Base-by-base conservation (phyloP, 1,284 basidiomycete species). In the Paramarasmius palmivorus region DNA sequence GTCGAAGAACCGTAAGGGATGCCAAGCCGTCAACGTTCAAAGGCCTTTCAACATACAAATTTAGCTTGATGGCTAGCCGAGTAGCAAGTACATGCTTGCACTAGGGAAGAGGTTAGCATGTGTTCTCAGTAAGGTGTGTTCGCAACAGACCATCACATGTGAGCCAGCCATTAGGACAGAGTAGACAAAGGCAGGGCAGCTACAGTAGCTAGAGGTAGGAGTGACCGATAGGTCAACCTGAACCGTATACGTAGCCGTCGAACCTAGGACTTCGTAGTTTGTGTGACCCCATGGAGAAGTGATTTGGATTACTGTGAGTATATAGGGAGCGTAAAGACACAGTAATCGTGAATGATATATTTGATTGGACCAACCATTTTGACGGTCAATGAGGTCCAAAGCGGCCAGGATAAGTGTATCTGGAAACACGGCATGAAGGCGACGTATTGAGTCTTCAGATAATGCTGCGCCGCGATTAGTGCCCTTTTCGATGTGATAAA, bases 81-180 rank as follows among this genome's bases (percentile, higher is more conserved):
- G 78, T 76, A 5, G 88, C 88, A n/a, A 91, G 73, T 1, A 89
- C 65, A 63, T 92, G 90, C 64, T 92, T 91, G 65, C 89, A 92
- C 89, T 91, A 56, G 12, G 19, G 3, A 23, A 14, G 36, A 4
- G 50, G 25, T 20, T 17, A 40, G 22, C n/a, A 32, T 47, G 19
- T 49, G 35, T 38, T 2, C 29, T 40, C 44, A 23, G 44, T 20
- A 17, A 35, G 20, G 34, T n/a, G n/a, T n/a, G 42, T 9, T 38
- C 17, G 23, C 9, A 4, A 59, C 74, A 51, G 57, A 87, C 89
- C 84, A 87, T 83, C n/a, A 83, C 62, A 61, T 88, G 79, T 4
- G 79, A 77, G 40, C 78, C 76, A 17, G 78, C 74, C 37, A 79
- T 69, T 20, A 91, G 66, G 8, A 88, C 84, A 8, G 79, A 76